Conservation (phyloP, 768 basidiomycete species). For the Tulasnella calospora region DNA sequence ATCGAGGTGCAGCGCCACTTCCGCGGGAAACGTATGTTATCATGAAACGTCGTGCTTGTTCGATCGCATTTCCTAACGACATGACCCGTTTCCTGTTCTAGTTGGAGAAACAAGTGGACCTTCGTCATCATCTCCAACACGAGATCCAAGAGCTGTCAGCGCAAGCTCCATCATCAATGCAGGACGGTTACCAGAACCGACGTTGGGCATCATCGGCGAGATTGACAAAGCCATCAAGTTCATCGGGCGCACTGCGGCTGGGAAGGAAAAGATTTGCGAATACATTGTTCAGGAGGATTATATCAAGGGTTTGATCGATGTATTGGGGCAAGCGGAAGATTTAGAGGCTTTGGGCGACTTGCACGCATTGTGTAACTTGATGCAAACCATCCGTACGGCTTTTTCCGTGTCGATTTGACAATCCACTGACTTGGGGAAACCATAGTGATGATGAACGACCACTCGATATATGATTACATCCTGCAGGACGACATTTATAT, state of each 20-base stretch:
- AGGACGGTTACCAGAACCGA: conserved; percentile 69
- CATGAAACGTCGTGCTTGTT: not conserved
- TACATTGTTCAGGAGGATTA: conserved; percentile 88
- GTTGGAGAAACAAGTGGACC: conserved; percentile 10
- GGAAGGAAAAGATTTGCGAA: conserved; percentile 84
- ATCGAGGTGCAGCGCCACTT: conserved; percentile 84
- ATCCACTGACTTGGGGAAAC: not conserved
- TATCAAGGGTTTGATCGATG: conserved; percentile 76
- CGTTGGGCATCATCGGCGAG: conserved; percentile 69
- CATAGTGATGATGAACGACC: conserved; percentile 90
- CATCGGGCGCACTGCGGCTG: conserved; percentile 61
- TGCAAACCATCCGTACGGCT: conserved; percentile 86
- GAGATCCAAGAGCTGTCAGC: not conserved
- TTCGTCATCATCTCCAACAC: conserved; percentile 28
- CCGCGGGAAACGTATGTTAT: conserved; percentile 25
- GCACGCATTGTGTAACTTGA: conserved; percentile 83
- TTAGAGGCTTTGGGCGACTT: conserved; percentile 85
- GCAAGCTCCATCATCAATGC: conserved; percentile 43
- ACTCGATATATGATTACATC: conserved; percentile 89
- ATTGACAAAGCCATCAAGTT: conserved; percentile 75
- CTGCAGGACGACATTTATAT: conserved; percentile 88
- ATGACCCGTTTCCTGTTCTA: not conserved
- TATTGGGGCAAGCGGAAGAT: conserved; percentile 86
- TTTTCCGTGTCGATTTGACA: not conserved
- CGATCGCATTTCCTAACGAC: not conserved